These are phyloP conservation scores for Ustilago shanxiensis DNA, from an alignment of 1,284 basidiomycete genomes.

Conservation along the genomic window DNA sequence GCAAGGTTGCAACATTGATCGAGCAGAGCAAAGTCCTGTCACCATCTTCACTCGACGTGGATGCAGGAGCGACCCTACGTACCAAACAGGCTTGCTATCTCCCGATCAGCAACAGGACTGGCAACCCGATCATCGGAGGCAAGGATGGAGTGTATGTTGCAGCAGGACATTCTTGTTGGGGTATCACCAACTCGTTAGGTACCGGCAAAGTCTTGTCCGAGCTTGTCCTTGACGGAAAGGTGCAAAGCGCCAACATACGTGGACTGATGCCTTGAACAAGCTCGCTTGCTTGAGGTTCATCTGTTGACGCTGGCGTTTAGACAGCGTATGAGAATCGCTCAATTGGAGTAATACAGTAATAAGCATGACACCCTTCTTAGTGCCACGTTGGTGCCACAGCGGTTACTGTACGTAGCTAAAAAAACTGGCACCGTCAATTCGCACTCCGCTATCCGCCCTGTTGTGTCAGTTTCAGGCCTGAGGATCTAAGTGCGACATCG, in stretches of 20 bases:
- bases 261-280: conserved; percentile 70
- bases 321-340: background rate
- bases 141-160: conserved; percentile 73
- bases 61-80: conserved; percentile 67
- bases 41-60: conserved; percentile 70
- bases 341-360: background rate
- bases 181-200: conserved; percentile 72
- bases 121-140: conserved; percentile 73
- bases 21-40: conserved; percentile 72
- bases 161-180: conserved; percentile 73
- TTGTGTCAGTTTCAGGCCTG: background rate
- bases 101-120: conserved; percentile 73
- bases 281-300: too few species aligned
- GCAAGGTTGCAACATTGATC: conserved; percentile 71
- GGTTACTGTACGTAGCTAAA: too few species aligned
- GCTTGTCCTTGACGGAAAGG: conserved; percentile 73
- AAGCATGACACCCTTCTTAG: background rate
- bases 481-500: background rate
- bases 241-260: conserved; percentile 73
- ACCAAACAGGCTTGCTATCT: conserved; percentile 75
- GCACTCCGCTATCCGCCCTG: background rate
- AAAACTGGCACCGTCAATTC: too few species aligned
- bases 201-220: conserved; percentile 74
- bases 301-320: too few species aligned
- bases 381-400: background rate